phyloP scores from a whole-genome alignment of 495 filamentous ascomycete genomes.

The Endocarpon pusillum region DNA sequence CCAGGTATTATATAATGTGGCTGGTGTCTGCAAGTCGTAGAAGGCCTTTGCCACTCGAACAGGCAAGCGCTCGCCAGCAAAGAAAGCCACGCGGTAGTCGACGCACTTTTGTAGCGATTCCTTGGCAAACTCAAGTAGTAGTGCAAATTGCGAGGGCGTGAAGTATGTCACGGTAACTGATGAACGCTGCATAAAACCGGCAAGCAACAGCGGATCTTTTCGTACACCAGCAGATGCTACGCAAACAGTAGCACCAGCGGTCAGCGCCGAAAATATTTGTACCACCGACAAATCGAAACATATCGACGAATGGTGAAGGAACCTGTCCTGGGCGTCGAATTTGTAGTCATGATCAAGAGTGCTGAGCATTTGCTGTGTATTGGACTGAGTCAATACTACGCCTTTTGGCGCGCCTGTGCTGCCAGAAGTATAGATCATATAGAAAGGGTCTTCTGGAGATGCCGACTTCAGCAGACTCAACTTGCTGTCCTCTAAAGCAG shows the following conservation, averaged over 20 bases:
- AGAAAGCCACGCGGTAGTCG: neutral
- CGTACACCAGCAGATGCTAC: slow-evolving; percentile 10
- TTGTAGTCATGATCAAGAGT: slow-evolving; percentile 9
- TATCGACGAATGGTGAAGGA: slow-evolving; percentile 19
- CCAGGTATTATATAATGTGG: slow-evolving; percentile 4
- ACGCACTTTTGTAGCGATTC: slow-evolving; percentile 3
- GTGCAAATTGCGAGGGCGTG: slow-evolving; percentile 11
- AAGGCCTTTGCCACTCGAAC: slow-evolving; percentile 1
- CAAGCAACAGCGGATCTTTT: slow-evolving; percentile 13
- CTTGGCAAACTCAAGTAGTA: slow-evolving; percentile 8
- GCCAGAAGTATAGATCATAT: slow-evolving; percentile 17
- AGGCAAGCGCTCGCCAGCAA: slow-evolving; percentile 8
- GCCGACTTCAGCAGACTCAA: slow-evolving; percentile 5
- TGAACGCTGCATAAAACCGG: slow-evolving; percentile 10
- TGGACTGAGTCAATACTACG: slow-evolving; percentile 14
- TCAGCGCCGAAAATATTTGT: slow-evolving; percentile 18
- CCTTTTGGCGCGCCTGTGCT: slow-evolving; percentile 21
- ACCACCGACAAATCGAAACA: slow-evolving; percentile 19
- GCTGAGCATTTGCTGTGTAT: slow-evolving; percentile 13
- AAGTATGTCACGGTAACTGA: slow-evolving; percentile 14
- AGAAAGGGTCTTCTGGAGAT: slow-evolving; percentile 3
- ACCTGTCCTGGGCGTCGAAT: slow-evolving; percentile 10
- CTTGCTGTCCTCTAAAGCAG: slow-evolving; percentile 2
- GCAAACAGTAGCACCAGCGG: slow-evolving; percentile 12
- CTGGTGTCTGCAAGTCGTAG: slow-evolving; percentile 3